Evolutionary conservation across 2,329 filamentous ascomycete species (phyloP).

Genomic region (Falciphora oryzae): DNA sequence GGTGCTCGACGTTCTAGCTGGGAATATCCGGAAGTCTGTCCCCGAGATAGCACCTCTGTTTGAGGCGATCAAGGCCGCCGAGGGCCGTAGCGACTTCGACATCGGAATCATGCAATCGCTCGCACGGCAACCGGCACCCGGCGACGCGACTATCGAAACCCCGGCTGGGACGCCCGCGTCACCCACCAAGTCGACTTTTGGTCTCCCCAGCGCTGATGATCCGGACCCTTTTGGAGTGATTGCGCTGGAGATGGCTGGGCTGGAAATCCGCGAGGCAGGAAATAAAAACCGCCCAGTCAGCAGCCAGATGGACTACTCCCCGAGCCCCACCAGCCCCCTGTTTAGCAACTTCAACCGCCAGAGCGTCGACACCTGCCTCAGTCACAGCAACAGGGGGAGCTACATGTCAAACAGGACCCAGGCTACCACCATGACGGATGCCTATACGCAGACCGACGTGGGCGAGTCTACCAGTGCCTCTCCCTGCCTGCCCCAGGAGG

Average conservation of each 20-base stretch:
- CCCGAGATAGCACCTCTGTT: slow-evolving; percentile 57
- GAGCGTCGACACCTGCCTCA: slow-evolving; percentile 61
- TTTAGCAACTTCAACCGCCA: slow-evolving; percentile 51
- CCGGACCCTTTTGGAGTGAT: slow-evolving; percentile 89
- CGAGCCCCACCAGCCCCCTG: slow-evolving; percentile 69
- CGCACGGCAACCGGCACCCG: slow-evolving; percentile 64
- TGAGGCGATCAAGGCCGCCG: slow-evolving; percentile 82
- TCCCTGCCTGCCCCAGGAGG: slow-evolving; percentile 44
- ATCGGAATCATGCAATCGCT: slow-evolving; percentile 57
- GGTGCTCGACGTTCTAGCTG: slow-evolving; percentile 52
- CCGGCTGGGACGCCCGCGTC: slow-evolving; percentile 28
- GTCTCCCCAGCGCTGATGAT: slow-evolving; percentile 71
- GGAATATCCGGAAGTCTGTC: slow-evolving; percentile 47
- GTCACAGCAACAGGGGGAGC: slow-evolving; percentile 62
- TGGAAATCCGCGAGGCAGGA: slow-evolving; percentile 88
- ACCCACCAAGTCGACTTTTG: slow-evolving; percentile 46
- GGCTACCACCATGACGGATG: slow-evolving; percentile 64
- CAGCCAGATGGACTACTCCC: slow-evolving; percentile 78
- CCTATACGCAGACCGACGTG: slow-evolving; percentile 56
- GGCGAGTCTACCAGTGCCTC: slow-evolving; percentile 45
- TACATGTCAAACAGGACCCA: slow-evolving; percentile 68
- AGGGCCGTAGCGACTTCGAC: slow-evolving; percentile 75
- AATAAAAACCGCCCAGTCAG: slow-evolving; percentile 66
- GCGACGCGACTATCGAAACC: slow-evolving; percentile 58
- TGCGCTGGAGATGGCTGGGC: slow-evolving; percentile 81